phyloP scores from a whole-genome alignment of 495 filamentous ascomycete genomes.

The Aspergillus baeticus region DNA sequence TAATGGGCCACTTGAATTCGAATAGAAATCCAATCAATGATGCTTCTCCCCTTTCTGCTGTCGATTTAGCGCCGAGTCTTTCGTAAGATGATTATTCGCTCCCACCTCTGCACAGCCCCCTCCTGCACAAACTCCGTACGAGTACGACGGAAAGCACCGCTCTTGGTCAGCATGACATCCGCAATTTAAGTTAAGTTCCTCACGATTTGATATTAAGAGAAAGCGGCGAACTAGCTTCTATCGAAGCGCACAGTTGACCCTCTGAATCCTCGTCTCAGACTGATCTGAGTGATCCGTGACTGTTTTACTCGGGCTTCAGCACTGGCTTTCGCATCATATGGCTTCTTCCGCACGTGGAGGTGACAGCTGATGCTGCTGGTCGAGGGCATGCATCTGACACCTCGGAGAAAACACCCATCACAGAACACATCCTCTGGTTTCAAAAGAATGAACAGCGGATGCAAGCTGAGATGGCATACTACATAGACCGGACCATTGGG shows the following conservation, averaged over 20 bases:
- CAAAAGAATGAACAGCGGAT: no score
- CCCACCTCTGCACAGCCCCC: constrained; percentile 8
- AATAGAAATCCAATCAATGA: neutral
- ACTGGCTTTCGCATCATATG: neutral
- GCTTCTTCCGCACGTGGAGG: neutral
- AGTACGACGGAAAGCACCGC: neutral
- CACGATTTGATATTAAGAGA: neutral
- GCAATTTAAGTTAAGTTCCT: neutral
- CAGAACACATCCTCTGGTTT: neutral
- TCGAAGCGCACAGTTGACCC: neutral
- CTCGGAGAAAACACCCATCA: neutral
- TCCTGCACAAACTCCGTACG: neutral
- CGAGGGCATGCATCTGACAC: neutral
- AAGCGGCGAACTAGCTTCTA: neutral
- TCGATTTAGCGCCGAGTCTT: neutral
- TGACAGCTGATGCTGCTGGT: neutral
- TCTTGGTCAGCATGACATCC: neutral
- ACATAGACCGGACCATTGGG: no score
- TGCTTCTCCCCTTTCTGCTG: neutral
- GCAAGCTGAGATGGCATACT: no score
- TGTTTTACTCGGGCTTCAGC: no score
- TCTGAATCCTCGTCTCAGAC: neutral
- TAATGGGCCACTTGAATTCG: neutral
- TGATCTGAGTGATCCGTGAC: neutral
- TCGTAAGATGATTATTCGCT: neutral